Evolutionary conservation across 2,329 filamentous ascomycete genomes (phyloP).

Genomic region (Lizonia empirigonia): DNA sequence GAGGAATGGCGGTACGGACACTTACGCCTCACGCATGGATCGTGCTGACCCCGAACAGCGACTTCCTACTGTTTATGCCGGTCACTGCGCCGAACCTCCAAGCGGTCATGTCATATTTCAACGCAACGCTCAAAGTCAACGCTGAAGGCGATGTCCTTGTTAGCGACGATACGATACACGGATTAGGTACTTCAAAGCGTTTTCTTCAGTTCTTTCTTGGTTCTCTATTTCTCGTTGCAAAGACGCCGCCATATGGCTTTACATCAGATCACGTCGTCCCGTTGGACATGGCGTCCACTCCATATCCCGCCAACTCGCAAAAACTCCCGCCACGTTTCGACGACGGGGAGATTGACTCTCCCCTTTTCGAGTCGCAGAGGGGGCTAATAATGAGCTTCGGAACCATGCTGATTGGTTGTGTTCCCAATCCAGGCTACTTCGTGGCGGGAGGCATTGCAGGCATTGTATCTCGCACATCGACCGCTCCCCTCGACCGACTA

Average conservation of each 20-base stretch:
- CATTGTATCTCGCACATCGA: conserved; percentile 92
- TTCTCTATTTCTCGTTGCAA: conserved; percentile 72
- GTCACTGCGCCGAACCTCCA: conserved; percentile 73
- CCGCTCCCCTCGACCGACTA: conserved; percentile 91
- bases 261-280: conserved; percentile 31
- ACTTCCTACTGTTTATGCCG: conserved; percentile 90
- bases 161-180: conserved; percentile 87
- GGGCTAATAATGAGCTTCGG: conserved; percentile 44
- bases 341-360: conserved; percentile 32
- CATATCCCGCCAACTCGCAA: conserved; percentile 32
- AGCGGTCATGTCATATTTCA: conserved; percentile 88
- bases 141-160: conserved; percentile 93
- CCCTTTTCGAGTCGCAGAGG: conserved; percentile 36
- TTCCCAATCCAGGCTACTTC: conserved; percentile 96
- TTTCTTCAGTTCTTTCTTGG: conserved; percentile 78
- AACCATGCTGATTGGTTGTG: conserved; percentile 61
- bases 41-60: conserved; percentile 52
- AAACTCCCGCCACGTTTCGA: conserved; percentile 46
- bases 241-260: conserved; percentile 49
- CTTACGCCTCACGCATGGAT: background rate
- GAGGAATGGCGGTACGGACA: conserved; percentile 91
- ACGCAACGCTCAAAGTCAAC: conserved; percentile 85
- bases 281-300: conserved; percentile 35
- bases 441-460: conserved; percentile 93
- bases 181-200: conserved; percentile 81